Evolutionary conservation across 2,329 filamentous ascomycete species (phyloP).

Genomic region (Diaporthe nobilis): DNA sequence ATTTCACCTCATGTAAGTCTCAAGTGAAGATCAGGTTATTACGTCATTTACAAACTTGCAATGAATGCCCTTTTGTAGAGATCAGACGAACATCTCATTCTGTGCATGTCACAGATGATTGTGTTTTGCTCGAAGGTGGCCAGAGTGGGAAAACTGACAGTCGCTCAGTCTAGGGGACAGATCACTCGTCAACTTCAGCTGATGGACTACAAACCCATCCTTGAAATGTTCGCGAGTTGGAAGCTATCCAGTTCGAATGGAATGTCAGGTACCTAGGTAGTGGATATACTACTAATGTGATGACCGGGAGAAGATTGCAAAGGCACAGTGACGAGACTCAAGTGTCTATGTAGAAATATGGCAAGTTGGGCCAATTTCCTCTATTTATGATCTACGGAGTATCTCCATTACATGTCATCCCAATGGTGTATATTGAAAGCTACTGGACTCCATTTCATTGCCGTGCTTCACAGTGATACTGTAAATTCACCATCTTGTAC

Average conservation of each 20-base stretch:
- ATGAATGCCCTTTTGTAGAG: background rate
- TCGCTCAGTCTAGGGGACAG: too few relatives aligned
- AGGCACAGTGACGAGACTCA: background rate
- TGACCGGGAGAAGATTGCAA: background rate
- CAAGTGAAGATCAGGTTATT: background rate
- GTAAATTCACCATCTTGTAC: too few relatives aligned
- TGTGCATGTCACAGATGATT: background rate
- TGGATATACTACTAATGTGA: background rate
- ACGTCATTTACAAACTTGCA: background rate
- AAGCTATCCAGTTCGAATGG: background rate
- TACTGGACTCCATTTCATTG: too few relatives aligned
- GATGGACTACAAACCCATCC: too few relatives aligned
- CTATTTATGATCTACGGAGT: background rate
- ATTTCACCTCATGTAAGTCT: background rate
- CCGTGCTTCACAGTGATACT: too few relatives aligned
- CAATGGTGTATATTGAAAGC: too few relatives aligned
- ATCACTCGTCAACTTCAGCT: background rate
- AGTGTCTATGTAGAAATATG: background rate
- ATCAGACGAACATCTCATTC: background rate
- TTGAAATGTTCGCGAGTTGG: background rate
- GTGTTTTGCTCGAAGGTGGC: background rate
- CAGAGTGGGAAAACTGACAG: background rate
- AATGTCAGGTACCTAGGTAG: fast-evolving
- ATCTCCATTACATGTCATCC: too few relatives aligned
- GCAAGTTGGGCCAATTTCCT: background rate